phyloP scores from a whole-genome alignment of 306 rosid genomes.

The Albizia julibrissin region DNA sequence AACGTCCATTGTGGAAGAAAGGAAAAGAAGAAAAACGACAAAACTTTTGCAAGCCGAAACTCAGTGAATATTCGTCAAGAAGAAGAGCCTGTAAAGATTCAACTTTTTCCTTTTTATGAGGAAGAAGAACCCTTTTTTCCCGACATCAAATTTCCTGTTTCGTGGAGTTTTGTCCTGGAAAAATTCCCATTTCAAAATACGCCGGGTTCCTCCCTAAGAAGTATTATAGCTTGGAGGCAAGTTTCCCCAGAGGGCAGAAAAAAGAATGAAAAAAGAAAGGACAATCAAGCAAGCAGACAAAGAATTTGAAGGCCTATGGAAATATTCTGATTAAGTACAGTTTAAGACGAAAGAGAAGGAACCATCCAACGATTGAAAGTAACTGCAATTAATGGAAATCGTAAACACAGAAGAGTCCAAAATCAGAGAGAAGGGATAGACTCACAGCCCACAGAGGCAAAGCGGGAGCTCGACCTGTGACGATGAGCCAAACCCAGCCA shows the following conservation, averaged over 20 bases:
- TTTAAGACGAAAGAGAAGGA: not conserved
- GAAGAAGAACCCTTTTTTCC: constrained; percentile 16
- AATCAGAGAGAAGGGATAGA: not conserved
- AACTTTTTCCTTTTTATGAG: not conserved
- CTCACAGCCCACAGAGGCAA: constrained; percentile 90
- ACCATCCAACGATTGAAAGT: constrained; percentile 16
- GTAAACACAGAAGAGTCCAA: not conserved
- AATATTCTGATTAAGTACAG: not conserved
- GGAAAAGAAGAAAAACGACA: not conserved
- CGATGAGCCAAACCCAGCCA: constrained; percentile 84
- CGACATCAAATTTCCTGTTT: not conserved
- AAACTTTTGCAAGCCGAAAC: not conserved
- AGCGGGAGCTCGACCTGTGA: constrained; percentile 55
- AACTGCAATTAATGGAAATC: not conserved
- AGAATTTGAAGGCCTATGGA: not conserved
- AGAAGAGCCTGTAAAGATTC: constrained; percentile 2
- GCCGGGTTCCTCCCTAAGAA: not conserved
- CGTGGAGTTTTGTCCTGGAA: constrained; percentile 16
- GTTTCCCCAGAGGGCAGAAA: not conserved
- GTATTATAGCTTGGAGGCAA: not conserved
- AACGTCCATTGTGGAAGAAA: not conserved
- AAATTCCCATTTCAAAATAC: constrained; percentile 21
- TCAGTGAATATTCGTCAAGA: constrained; percentile 30
- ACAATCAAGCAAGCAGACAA: not conserved
- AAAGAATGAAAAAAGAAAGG: not conserved